Percentiles rank a stretch among this genome's conserved stretches.
Evolutionary conservation across 352 stramenopile genomes (phyloP).

Genomic region (Phytophthora cajani): DNA sequence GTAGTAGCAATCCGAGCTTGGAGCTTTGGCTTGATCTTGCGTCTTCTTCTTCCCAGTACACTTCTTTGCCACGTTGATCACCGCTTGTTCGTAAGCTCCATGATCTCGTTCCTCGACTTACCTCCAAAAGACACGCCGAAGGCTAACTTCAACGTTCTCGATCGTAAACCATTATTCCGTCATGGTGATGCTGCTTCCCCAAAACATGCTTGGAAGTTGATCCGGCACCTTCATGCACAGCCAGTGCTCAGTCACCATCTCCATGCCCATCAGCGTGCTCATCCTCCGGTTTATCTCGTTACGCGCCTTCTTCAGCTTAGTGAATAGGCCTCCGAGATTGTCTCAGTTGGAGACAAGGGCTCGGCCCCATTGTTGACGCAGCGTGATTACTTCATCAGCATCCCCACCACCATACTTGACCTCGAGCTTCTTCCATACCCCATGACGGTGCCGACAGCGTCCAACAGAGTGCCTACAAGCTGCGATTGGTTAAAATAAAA

Average conservation of each 20-base stretch:
- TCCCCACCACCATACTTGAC: not conserved
- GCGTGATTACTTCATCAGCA: not conserved
- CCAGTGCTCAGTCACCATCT: conserved; percentile 17
- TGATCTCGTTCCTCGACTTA: conserved; percentile 10
- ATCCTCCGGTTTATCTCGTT: conserved; percentile 21
- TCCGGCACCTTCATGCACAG: conserved; percentile 17
- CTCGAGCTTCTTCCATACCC: not conserved
- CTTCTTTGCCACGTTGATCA: not conserved
- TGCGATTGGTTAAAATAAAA: not conserved
- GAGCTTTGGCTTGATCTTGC: not conserved
- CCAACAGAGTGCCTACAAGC: not conserved
- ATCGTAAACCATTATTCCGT: conserved; percentile 7
- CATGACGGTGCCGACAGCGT: not conserved
- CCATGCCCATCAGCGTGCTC: conserved; percentile 1
- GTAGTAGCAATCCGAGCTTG: not conserved
- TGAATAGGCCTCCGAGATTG: conserved; percentile 6
- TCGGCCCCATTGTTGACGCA: conserved; percentile 5
- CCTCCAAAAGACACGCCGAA: conserved; percentile 6
- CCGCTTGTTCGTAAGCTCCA: conserved; percentile 1
- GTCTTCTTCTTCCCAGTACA: not conserved
- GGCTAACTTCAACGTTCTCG: conserved; percentile 6
- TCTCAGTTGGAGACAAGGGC: conserved; percentile 5
- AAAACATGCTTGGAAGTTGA: conserved; percentile 20
- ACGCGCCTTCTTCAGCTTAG: conserved; percentile 15
- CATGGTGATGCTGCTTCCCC: conserved; percentile 13